phyloP scores from a whole-genome alignment of 176 grass and related monocot genomes.

The Dendrocalamus sinicus region DNA sequence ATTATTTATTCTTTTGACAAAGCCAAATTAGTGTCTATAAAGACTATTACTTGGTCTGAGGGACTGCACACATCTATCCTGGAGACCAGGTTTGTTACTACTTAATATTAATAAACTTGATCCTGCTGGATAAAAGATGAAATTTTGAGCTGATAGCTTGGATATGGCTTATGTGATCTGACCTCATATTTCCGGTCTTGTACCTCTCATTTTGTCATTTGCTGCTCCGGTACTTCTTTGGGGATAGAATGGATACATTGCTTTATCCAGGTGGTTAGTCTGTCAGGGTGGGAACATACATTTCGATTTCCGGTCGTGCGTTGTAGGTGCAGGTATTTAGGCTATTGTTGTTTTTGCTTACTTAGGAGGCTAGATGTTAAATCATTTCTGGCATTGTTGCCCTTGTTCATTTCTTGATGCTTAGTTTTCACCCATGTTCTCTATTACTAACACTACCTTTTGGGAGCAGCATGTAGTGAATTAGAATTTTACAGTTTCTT shows the following conservation, averaged over 20 bases:
- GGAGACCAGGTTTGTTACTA: conserved; percentile 55
- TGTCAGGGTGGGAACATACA: background rate
- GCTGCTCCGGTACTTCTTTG: background rate
- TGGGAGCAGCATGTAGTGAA: background rate
- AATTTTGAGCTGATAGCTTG: conserved; percentile 27
- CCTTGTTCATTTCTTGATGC: background rate
- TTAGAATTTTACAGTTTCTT: background rate
- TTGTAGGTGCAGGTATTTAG: conserved; percentile 11
- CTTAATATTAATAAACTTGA: conserved; percentile 28
- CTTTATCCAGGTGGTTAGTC: conserved; percentile 33
- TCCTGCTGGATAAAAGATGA: conserved; percentile 23
- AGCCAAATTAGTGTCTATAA: conserved; percentile 33
- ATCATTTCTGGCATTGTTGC: background rate
- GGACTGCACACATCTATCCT: conserved; percentile 36
- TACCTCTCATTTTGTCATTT: conserved; percentile 3
- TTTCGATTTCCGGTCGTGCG: background rate
- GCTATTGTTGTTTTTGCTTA: conserved; percentile 30
- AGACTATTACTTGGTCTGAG: conserved; percentile 30
- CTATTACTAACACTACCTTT: conserved; percentile 1
- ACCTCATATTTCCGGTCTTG: conserved; percentile 20
- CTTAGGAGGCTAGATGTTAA: background rate
- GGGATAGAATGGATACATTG: conserved; percentile 26
- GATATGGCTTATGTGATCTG: conserved; percentile 29
- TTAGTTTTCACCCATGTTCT: conserved; percentile 3
- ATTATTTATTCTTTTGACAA: conserved; percentile 11